Evolutionary conservation across 805 yeast species (phyloP).

Genomic region (Suhomyces prunicola): DNA sequence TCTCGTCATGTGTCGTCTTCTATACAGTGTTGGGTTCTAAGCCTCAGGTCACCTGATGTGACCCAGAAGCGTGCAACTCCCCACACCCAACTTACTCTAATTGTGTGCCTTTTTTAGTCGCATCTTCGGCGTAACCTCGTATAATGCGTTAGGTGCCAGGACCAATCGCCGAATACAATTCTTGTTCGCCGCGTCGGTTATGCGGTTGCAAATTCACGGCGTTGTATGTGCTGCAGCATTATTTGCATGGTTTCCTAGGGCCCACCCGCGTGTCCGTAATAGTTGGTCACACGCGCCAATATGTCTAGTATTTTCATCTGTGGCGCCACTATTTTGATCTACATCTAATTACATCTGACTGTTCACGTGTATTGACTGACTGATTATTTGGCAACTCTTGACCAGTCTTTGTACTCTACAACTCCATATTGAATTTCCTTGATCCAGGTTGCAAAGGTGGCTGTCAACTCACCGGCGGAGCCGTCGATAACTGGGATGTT

Average conservation of each 20-base stretch:
- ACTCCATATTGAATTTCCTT: constrained; percentile 87
- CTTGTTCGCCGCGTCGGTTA: neutral
- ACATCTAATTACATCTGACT: neutral
- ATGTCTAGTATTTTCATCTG: neutral
- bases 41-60: neutral
- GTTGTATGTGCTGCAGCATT: neutral
- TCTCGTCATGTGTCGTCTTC: neutral
- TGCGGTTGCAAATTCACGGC: neutral
- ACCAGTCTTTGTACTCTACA: constrained; percentile 59
- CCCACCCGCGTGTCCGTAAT: neutral
- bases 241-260: too few relatives aligned
- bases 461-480: constrained; percentile 78
- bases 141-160: neutral
- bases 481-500: constrained; percentile 76
- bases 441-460: constrained; percentile 78
- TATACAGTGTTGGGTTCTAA: neutral
- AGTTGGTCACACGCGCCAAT: neutral
- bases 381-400: constrained; percentile 26
- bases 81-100: neutral
- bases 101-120: neutral
- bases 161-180: neutral
- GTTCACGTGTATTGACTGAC: neutral
- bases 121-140: neutral
- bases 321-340: neutral
- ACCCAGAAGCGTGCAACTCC: neutral